phyloP scores from a whole-genome alignment of 352 stramenopile genomes.

The Pythium myriotylum region DNA sequence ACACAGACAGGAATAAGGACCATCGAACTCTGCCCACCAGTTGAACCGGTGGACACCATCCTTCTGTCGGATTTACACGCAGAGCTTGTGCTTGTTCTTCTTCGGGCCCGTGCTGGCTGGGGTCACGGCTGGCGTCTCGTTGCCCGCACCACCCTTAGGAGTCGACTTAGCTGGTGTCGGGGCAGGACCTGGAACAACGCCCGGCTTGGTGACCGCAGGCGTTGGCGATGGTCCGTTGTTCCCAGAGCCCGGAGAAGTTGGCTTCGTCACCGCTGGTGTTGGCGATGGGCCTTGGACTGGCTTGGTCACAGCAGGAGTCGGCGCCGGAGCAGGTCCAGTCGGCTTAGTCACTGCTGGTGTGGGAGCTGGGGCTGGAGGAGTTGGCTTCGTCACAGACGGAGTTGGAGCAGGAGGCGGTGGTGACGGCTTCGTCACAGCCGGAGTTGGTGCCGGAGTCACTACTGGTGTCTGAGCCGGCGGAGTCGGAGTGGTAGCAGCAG shows the following conservation, averaged over 20 bases:
- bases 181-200: constrained; percentile 4
- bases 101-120: constrained; percentile 11
- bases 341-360: constrained; percentile 8
- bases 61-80: constrained; percentile 9
- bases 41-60: background rate
- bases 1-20: constrained; percentile 7
- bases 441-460: background rate
- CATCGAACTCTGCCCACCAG: background rate
- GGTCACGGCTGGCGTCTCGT: constrained; percentile 5
- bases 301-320: constrained; percentile 7
- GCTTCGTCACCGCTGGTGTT: constrained; percentile 14
- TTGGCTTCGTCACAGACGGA: background rate
- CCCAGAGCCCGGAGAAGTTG: constrained; percentile 2
- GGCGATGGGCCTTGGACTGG: background rate
- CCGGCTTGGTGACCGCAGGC: constrained; percentile 6
- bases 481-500: background rate
- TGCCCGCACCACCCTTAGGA: background rate
- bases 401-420: background rate
- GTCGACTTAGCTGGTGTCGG: background rate
- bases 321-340: constrained; percentile 1
- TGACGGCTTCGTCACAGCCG: background rate
- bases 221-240: background rate
- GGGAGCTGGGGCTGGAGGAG: constrained; percentile 8
- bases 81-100: constrained; percentile 20
- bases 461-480: constrained; percentile 1